Evolutionary conservation across 139 green algal genomes (phyloP), one percentile per base, ranked within the genome.

Genomic region (Bryopsis sp.): DNA sequence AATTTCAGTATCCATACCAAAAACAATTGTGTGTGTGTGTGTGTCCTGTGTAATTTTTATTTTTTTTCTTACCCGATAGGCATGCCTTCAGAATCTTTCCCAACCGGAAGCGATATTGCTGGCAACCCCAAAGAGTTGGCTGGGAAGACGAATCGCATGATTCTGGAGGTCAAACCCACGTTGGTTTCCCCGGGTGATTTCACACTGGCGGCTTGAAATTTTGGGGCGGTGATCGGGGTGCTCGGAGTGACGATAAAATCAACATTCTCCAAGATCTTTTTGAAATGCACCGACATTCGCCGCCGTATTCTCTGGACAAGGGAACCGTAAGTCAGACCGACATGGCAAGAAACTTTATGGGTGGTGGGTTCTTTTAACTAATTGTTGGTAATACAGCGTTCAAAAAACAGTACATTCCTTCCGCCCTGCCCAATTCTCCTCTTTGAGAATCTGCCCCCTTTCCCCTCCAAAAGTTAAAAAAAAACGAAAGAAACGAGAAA

Each of bases 111-210:
- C 2, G 58, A 80, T 33, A 89, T 73, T 31, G 88, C 87, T 28
- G 81, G 86, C 32, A 88, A 72, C 39, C 85, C 88, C 19, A 85
- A 31, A 57, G 90, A 78, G 75, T 92, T 92, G 48, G 67, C 67
- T 2, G 58, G 59, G 28, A 72, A 37, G 31, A 79, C 61, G 79
- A 87, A 94, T 33, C 80, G 79, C 82, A 86, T 91, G 7, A 85
- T 48, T 7, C 38, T 59, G 58, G 69, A 74, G n/a, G 73, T 79
- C 59, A 47, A 72, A 6, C 22, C 39, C 28, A 90, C 34, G 71
- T 90, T 78, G 57, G 66, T 70, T 63, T 78, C 48, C 8, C 69
- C 69, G 68, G 54, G 26, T 24, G 37, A 37, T 58, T 22, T 43
- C 57, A 2, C 54, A 39, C 7, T 39, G 28, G 47, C 3, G 28